Percentiles rank a stretch among this genome's conserved stretches.
phyloP scores from a whole-genome alignment of 495 filamentous ascomycete genomes.

The Barbatosphaeria neglecta region DNA sequence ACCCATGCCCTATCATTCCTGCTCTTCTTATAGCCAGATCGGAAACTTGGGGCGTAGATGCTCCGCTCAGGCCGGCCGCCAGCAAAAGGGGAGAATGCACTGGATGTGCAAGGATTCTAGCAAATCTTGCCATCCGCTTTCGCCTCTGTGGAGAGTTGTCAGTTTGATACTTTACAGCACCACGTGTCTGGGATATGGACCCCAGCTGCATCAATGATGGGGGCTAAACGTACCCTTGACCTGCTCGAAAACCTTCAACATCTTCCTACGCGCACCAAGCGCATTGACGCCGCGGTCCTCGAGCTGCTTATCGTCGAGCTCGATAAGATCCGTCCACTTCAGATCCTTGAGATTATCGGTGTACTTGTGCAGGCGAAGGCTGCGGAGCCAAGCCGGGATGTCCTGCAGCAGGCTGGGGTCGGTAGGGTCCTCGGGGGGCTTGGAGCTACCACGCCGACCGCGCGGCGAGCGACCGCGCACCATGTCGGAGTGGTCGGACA shows the following conservation, averaged over 20 bases:
- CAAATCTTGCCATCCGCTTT: too few relatives aligned
- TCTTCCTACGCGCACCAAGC: constrained; percentile 88
- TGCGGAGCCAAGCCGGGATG: constrained; percentile 92
- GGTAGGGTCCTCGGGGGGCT: constrained; percentile 95
- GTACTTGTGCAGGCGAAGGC: constrained; percentile 92
- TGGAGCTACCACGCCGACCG: constrained; percentile 86
- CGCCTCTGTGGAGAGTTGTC: too few relatives aligned
- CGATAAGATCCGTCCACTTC: constrained; percentile 88
- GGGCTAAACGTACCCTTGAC: constrained; percentile 53
- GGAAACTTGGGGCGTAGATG: too few relatives aligned
- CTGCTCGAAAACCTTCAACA: constrained; percentile 98
- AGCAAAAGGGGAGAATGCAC: too few relatives aligned
- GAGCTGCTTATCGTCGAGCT: constrained; percentile 85
- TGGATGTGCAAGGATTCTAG: too few relatives aligned
- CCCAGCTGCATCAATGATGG: too few relatives aligned
- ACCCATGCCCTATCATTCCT: too few relatives aligned
- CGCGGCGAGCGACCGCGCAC: constrained; percentile 82
- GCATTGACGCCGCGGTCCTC: constrained; percentile 93
- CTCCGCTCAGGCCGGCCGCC: too few relatives aligned
- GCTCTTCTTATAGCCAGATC: too few relatives aligned
- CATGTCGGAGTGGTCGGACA: constrained; percentile 89
- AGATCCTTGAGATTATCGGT: constrained; percentile 96
- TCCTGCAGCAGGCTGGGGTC: constrained; percentile 86
- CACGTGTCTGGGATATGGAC: too few relatives aligned
- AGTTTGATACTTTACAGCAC: too few relatives aligned